phyloP scores from a whole-genome alignment of 805 yeast genomes.

The Isabelozyma rhagii region DNA sequence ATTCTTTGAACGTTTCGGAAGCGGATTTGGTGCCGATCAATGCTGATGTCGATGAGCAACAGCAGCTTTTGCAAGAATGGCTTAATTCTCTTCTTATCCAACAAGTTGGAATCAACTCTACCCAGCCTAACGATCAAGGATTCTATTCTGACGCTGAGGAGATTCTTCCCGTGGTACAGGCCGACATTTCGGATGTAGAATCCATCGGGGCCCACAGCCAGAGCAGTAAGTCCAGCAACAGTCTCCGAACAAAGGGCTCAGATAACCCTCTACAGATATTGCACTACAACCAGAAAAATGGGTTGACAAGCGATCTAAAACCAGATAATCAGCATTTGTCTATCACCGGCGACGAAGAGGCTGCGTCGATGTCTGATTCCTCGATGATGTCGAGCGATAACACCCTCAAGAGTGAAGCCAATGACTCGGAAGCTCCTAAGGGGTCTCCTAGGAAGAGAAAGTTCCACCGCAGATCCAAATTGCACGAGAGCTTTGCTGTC shows the following conservation, averaged over 20 bases:
- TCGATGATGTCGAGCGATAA: slow-evolving; percentile 10
- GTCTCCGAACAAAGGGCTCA: background rate
- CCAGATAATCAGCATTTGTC: background rate
- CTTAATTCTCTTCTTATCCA: slow-evolving; percentile 22
- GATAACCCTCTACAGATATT: background rate
- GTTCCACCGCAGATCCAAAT: slow-evolving; percentile 1
- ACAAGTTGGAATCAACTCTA: slow-evolving; percentile 10
- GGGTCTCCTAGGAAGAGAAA: slow-evolving; percentile 4
- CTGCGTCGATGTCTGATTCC: slow-evolving; percentile 16
- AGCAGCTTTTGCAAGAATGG: slow-evolving; percentile 22
- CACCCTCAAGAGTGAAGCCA: slow-evolving; percentile 1
- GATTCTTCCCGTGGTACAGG: slow-evolving; percentile 1
- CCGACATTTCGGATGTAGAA: slow-evolving; percentile 31
- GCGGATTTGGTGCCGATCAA: slow-evolving; percentile 6
- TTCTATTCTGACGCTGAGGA: slow-evolving; percentile 22
- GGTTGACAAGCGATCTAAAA: background rate
- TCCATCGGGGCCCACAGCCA: slow-evolving; percentile 7
- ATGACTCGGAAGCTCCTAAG: slow-evolving; percentile 11
- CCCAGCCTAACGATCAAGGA: slow-evolving; percentile 36
- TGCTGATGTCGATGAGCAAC: slow-evolving; percentile 6
- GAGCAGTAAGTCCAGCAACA: background rate
- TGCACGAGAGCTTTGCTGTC: slow-evolving; percentile 30
- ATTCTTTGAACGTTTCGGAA: slow-evolving; percentile 3
- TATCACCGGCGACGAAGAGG: slow-evolving; percentile 10
- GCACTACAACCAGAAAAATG: background rate